phyloP scores from a whole-genome alignment of 768 basidiomycete species.

The Imleria badia region DNA sequence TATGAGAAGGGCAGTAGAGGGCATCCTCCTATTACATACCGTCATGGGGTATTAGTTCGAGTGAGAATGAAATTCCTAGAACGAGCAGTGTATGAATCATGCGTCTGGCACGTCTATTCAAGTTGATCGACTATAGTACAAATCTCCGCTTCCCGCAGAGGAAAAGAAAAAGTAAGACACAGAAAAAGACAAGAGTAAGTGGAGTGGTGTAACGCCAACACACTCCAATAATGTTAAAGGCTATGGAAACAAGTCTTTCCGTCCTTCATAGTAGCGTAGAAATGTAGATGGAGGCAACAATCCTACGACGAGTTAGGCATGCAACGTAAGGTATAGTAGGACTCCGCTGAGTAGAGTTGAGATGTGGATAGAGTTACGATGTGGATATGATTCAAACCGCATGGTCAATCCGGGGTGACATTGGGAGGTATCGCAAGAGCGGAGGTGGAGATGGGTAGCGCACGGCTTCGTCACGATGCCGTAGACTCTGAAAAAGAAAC shows the following conservation, averaged over 20 bases:
- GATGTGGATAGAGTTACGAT: conserved; percentile 7
- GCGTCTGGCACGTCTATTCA: conserved; percentile 7
- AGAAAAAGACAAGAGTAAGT: conserved; percentile 6
- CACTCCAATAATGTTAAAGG: conserved; percentile 28
- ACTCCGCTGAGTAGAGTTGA: conserved; percentile 7
- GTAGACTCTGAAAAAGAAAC: conserved; percentile 3
- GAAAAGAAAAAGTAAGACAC: not conserved
- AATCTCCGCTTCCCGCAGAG: not conserved
- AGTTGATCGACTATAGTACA: conserved; percentile 14
- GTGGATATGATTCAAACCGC: conserved; percentile 7
- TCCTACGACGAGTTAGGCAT: conserved; percentile 27
- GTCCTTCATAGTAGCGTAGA: conserved; percentile 19
- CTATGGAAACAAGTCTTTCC: conserved; percentile 17
- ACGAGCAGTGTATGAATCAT: no score
- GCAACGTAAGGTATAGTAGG: conserved; percentile 26
- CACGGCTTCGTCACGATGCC: not conserved
- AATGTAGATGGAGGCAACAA: conserved; percentile 10
- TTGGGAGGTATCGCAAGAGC: conserved; percentile 24
- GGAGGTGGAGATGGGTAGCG: conserved; percentile 2
- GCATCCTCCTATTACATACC: conserved; percentile 1
- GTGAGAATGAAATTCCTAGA: no score
- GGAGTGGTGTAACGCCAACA: conserved; percentile 3
- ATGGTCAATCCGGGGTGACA: not conserved
- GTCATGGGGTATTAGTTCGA: not conserved
- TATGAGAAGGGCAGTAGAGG: not conserved